These are phyloP conservation scores for Coemansia sp. DNA, from an alignment of 192 early-diverging fungal species.

Conservation along the genomic window DNA sequence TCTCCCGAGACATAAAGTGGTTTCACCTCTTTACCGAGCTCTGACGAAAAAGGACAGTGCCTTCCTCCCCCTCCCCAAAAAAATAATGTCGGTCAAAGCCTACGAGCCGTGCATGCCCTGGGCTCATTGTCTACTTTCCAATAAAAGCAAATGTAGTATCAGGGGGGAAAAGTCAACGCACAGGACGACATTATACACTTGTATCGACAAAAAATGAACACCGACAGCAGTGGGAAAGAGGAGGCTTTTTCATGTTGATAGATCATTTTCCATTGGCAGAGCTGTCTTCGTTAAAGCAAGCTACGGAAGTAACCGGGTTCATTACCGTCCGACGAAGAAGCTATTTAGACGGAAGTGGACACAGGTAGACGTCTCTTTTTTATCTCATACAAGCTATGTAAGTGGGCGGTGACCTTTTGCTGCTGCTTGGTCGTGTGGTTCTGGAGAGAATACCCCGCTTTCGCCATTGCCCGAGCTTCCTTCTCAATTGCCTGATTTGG, in stretches of 20 bases:
- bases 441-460: neutral
- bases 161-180: neutral
- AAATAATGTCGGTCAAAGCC: neutral
- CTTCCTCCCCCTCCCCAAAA: neutral
- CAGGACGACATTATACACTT: neutral
- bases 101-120: neutral
- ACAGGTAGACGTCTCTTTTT: neutral
- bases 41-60: neutral
- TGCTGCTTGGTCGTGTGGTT: neutral
- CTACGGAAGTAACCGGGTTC: neutral
- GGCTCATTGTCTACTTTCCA: neutral
- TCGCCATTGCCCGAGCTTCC: neutral
- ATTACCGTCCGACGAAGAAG: neutral
- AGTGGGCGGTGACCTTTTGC: neutral
- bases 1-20: neutral
- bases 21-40: neutral
- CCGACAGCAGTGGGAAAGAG: neutral
- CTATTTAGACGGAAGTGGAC: neutral
- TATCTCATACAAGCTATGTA: neutral
- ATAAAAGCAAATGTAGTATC: neutral
- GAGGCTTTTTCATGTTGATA: neutral
- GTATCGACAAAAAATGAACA: neutral
- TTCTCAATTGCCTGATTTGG: constrained; percentile 18
- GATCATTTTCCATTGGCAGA: neutral
- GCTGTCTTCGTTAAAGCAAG: neutral